Base-by-base conservation (phyloP, 2,329 filamentous ascomycete genomes). In the Fusarium mangiferae region DNA sequence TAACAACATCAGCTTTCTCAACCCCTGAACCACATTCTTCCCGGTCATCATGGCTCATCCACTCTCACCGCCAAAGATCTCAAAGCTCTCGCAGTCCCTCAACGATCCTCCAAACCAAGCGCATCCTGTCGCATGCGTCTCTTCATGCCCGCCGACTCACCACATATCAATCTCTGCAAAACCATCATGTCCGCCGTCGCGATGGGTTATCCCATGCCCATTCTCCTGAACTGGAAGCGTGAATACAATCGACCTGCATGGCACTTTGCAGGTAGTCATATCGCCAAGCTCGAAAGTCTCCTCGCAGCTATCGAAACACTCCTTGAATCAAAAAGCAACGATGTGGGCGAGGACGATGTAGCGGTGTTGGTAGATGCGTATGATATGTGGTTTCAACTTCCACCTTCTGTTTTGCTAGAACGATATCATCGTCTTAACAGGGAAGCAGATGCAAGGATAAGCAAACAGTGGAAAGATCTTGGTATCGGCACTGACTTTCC, bases 361-460 rank as follows among this genome's bases (percentile, higher is more conserved):
- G 78, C 79, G 2, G 72, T 84, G 1, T 73, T 84, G n/a, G 80
- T 84, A 4, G 82, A 84, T 30, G 80, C 82, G 0, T 81, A 84
- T 67, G 81, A 84, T 46, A 73, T 82, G 42, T 84, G 82, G 82
- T 84, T 84, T 46, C 82, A 84, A 57, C 78, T 84, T 2, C 82
- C 82, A 0, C 81, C 82, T 1, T 80, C 81, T 10, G 81, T 83
- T 2, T 77, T 84, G 5, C 78, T 84, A 10, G 65, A 81, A 44
- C 79, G 82, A 13, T 84, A 80, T 61, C 82, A 83, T 56, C 74
- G 75, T 20, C 72, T 83, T 30, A 83, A 83, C 64, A 70, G 69
- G 10, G 78, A 82, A 44, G 82, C 82, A 18, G 77, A 83, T 54
- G 76, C 74, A 7, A 78, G 82, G 13, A 41, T 75, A 6, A 74